These are phyloP conservation scores for Hypoxylon subgilvum DNA, from an alignment of 495 filamentous ascomycete species.

Conservation along the genomic window DNA sequence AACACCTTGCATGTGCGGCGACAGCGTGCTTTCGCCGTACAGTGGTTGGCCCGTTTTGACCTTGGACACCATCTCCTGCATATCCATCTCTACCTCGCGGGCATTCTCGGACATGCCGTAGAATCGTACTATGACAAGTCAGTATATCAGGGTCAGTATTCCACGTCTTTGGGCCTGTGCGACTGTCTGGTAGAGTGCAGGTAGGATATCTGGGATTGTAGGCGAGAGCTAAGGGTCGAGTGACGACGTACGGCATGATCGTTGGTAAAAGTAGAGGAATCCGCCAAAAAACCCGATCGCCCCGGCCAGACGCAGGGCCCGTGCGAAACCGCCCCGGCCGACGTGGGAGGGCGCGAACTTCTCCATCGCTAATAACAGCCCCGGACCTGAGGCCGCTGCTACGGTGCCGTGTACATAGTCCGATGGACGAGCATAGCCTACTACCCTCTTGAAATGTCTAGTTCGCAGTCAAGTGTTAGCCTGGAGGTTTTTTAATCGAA, in stretches of 20 bases:
- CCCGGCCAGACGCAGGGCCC: slow-evolving; percentile 77
- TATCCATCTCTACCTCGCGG: slow-evolving; percentile 92
- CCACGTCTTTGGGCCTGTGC: too few relatives aligned
- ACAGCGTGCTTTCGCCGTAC: slow-evolving; percentile 80
- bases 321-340: slow-evolving; percentile 77
- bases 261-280: slow-evolving; percentile 79
- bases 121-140: slow-evolving; percentile 78
- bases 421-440: slow-evolving; percentile 79
- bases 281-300: slow-evolving; percentile 75
- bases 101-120: slow-evolving; percentile 92
- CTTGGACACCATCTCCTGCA: slow-evolving; percentile 95
- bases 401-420: slow-evolving; percentile 77
- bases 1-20: slow-evolving; percentile 90
- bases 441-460: slow-evolving; percentile 89
- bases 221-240: neutral
- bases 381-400: slow-evolving; percentile 70
- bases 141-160: too few relatives aligned
- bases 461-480: slow-evolving; percentile 7
- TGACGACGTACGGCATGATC: slow-evolving; percentile 61
- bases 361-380: slow-evolving; percentile 78
- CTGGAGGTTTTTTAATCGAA: too few relatives aligned
- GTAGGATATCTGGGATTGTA: neutral
- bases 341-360: slow-evolving; percentile 79
- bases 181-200: neutral
- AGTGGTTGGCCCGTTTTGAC: slow-evolving; percentile 89